These are phyloP conservation scores for Beta lomatogona DNA, from an alignment of 179 eudicot genomes.

Conservation along the genomic window DNA sequence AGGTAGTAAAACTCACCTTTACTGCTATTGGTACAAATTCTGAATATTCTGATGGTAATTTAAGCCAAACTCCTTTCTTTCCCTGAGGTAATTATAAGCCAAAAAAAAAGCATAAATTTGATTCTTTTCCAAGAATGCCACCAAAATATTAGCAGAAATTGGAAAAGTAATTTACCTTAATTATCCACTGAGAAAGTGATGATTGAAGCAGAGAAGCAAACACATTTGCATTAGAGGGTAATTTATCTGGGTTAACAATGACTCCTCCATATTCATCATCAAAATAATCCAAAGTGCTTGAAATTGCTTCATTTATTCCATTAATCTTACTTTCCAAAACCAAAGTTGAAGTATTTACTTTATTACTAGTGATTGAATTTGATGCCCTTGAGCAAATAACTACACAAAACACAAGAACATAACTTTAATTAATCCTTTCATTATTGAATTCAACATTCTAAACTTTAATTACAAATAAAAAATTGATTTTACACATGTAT, in stretches of 20 bases:
- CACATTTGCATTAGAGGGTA: constrained; percentile 58
- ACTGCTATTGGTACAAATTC: constrained; percentile 79
- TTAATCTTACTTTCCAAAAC: constrained; percentile 36
- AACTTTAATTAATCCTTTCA: background rate
- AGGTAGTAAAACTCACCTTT: constrained; percentile 36
- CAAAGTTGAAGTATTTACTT: constrained; percentile 34
- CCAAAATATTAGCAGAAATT: background rate
- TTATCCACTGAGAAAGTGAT: constrained; percentile 70
- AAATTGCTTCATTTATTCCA: constrained; percentile 47
- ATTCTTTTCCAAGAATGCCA: background rate
- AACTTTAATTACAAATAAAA: background rate
- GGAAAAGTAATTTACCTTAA: constrained; percentile 38
- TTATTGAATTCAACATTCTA: background rate
- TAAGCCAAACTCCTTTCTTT: constrained; percentile 88
- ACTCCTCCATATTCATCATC: constrained; percentile 89
- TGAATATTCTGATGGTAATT: constrained; percentile 60
- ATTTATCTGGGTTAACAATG: constrained; percentile 51
- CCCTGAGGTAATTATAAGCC: constrained; percentile 47
- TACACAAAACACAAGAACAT: constrained; percentile 8
- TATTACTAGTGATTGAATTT: constrained; percentile 34
- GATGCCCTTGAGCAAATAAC: constrained; percentile 36
- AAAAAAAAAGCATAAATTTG: background rate
- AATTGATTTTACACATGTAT: background rate
- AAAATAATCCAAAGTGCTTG: constrained; percentile 51
- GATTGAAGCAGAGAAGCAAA: constrained; percentile 65